Base-by-base conservation (phyloP, 495 filamentous ascomycete genomes). In the Daldinia caldariorum region DNA sequence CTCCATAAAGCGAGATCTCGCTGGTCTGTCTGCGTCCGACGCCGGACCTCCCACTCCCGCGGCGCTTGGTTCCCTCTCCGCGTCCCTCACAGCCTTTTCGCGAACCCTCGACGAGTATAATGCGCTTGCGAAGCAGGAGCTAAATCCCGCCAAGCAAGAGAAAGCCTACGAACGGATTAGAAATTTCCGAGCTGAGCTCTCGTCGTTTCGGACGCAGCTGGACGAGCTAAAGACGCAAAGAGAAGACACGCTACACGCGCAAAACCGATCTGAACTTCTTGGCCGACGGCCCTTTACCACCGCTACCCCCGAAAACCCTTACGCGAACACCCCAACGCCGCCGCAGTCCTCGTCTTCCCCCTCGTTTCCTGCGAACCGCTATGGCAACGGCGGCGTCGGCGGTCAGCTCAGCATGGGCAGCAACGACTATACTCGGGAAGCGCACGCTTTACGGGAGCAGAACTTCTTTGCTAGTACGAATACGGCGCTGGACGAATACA, bases 61-160 rank as follows among this genome's bases (percentile, higher is more conserved):
- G 1, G 76, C 78, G 1, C 67, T 83, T 8, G 80, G 82, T 61
- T 78, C 78, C 51, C 74, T 86, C 71, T 92, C 92, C 29, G 93
- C 92, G 20, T 95, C 94, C 1, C 83, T 99, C 0, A 92, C 94
- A 6, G 91, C 94, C 58, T 90, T 98, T 77, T 87, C 91, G 35
- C 91, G 94, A 56, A 98, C 95, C 0, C 85, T 99, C 55, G 95
- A 97, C 82, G 92, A 97, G 75, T 99, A 99, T 83, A 87, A 90
- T 51, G 84, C 86, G 22, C 88, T 96, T 38, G 91, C 94, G 1
- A 92, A 93, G 75, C 90, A 91, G 64, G 95, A 99, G 79, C 86
- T 95, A 54, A 92, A 94, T 61, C 86, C 89, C 0, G 86, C 89
- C 35, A 98, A 97, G 78, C 90, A 96, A 76, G 89, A 94, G 71